phyloP scores from a whole-genome alignment of 108 stramenopile species.

The Cylindrotheca closterium region DNA sequence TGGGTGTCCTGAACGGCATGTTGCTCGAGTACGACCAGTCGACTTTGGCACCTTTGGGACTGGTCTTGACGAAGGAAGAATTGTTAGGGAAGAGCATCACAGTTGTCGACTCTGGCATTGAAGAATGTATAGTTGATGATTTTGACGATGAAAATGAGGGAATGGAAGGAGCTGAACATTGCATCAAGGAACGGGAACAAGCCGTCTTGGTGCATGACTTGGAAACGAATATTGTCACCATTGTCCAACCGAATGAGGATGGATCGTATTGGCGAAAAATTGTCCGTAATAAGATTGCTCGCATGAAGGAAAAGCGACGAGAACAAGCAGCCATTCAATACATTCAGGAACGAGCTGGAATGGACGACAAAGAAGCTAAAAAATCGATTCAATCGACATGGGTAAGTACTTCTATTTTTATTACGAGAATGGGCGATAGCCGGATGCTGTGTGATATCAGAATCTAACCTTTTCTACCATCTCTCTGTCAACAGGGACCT shows the following conservation, averaged over 20 bases:
- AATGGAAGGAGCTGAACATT: constrained; percentile 74
- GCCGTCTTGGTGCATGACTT: constrained; percentile 64
- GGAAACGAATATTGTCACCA: constrained; percentile 36
- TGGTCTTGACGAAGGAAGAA: constrained; percentile 86
- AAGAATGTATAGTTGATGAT: constrained; percentile 16
- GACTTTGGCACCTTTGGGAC: constrained; percentile 90
- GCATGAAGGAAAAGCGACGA: constrained; percentile 82
- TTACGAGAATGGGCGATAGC: too few relatives aligned
- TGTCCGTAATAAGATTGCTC: constrained; percentile 89
- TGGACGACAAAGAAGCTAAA: constrained; percentile 39
- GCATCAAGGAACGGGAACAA: constrained; percentile 55
- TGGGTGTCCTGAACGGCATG: constrained; percentile 89
- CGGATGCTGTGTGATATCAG: too few relatives aligned
- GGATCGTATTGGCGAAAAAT: constrained; percentile 94
- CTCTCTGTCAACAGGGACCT: too few relatives aligned
- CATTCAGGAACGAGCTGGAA: constrained; percentile 30
- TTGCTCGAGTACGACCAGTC: constrained; percentile 91
- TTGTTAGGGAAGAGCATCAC: constrained; percentile 71
- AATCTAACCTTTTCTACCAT: too few relatives aligned
- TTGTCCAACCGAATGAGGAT: constrained; percentile 95
- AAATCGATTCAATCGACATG: constrained; percentile 1
- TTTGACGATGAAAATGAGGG: constrained; percentile 9
- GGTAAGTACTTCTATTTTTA: too few relatives aligned
- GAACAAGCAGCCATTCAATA: constrained; percentile 78
- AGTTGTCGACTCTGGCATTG: constrained; percentile 66